These are phyloP conservation scores for Spencermartinsiella europaea DNA, from an alignment of 805 yeast species.

Conservation along the genomic window DNA sequence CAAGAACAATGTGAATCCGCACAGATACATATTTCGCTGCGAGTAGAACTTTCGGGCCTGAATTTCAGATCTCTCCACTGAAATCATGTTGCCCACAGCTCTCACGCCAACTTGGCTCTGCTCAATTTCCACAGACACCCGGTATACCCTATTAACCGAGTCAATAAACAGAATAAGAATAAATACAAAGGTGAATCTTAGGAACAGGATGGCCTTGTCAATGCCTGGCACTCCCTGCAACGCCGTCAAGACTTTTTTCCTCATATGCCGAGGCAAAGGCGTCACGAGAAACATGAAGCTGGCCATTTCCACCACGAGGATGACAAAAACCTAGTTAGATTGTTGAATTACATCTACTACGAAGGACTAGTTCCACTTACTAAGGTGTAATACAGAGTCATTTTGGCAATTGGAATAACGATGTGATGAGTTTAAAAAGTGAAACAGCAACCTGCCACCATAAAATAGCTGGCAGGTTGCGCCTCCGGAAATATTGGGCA, in stretches of 20 bases:
- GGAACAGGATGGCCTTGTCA: constrained; percentile 66
- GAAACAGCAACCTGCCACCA: too few species aligned
- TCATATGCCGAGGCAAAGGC: constrained; percentile 73
- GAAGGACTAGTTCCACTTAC: constrained; percentile 31
- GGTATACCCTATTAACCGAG: constrained; percentile 75
- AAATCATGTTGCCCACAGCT: constrained; percentile 28
- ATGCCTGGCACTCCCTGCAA: constrained; percentile 65
- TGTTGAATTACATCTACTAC: not conserved
- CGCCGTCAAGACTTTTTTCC: constrained; percentile 56
- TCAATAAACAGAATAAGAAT: constrained; percentile 80
- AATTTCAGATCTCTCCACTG: constrained; percentile 68
- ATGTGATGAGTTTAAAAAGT: too few species aligned
- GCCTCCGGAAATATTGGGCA: too few species aligned
- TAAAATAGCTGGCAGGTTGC: too few species aligned
- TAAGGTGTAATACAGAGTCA: constrained; percentile 42
- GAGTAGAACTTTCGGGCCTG: constrained; percentile 92
- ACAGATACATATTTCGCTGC: constrained; percentile 91
- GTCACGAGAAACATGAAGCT: constrained; percentile 74
- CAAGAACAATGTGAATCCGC: constrained; percentile 91
- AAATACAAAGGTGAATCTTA: constrained; percentile 79
- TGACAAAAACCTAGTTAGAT: constrained; percentile 51
- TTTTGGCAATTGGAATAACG: constrained; percentile 18
- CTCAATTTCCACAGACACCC: constrained; percentile 56
- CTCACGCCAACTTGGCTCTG: constrained; percentile 33
- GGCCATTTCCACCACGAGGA: constrained; percentile 71